Conservation (phyloP, 2,329 filamentous ascomycete species). For the Ophioceras dolichostomum region DNA sequence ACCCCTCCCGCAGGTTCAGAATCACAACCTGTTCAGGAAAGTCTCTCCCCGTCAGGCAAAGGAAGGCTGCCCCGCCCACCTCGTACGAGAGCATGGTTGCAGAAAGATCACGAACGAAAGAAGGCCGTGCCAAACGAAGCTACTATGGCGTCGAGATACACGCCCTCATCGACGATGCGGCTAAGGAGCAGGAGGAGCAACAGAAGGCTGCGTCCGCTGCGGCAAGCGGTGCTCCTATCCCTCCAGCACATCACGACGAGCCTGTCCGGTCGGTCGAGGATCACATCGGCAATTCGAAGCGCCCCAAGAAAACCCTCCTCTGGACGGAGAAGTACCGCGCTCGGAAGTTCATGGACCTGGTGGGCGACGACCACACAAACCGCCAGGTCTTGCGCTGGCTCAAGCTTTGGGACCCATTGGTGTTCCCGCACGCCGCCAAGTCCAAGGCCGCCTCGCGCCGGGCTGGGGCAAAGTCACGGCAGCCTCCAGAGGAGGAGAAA, state of each 20-base stretch:
- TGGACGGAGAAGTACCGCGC: slow-evolving; percentile 99
- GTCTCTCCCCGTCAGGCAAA: slow-evolving; percentile 40
- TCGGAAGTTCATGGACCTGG: slow-evolving; percentile 79
- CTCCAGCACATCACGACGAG: slow-evolving; percentile 12
- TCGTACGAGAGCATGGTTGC: slow-evolving; percentile 59
- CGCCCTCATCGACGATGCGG: slow-evolving; percentile 60
- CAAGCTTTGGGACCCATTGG: slow-evolving; percentile 84
- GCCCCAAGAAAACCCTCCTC: slow-evolving; percentile 44
- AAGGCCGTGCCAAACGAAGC: slow-evolving; percentile 57
- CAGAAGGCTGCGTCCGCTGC: slow-evolving; percentile 11
- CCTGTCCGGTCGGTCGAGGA: slow-evolving; percentile 30
- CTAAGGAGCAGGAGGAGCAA: slow-evolving; percentile 35
- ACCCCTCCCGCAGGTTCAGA: not conserved
- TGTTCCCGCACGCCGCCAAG: slow-evolving; percentile 68
- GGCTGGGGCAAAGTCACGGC: not conserved
- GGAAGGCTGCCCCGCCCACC: slow-evolving; percentile 28
- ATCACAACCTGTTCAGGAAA: slow-evolving; percentile 41
- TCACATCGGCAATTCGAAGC: slow-evolving; percentile 18
- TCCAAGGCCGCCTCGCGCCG: slow-evolving; percentile 34
- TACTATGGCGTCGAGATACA: slow-evolving; percentile 95
- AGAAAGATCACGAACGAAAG: slow-evolving; percentile 51
- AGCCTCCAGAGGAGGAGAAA: slow-evolving; percentile 44
- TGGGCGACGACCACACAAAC: slow-evolving; percentile 91
- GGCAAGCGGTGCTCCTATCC: not conserved
- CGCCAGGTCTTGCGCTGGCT: slow-evolving; percentile 84